These are phyloP conservation scores for Fusarium transvaalense DNA, from an alignment of 2,329 filamentous ascomycete species.

Conservation along the genomic window DNA sequence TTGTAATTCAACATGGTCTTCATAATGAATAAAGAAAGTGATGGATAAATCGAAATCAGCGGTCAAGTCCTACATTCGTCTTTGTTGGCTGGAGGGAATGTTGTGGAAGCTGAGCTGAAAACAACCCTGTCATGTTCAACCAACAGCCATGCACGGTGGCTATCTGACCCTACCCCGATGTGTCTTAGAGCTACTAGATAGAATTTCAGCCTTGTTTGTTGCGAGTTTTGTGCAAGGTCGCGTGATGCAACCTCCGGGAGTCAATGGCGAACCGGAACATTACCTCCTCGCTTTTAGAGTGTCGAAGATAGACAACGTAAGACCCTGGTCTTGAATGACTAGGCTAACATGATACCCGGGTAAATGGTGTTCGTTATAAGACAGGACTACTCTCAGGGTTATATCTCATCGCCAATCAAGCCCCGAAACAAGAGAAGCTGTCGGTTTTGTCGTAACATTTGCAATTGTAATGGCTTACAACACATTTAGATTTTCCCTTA, in stretches of 20 bases:
- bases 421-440: too few species aligned
- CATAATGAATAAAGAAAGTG: neutral
- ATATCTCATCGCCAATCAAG: too few species aligned
- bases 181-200: neutral
- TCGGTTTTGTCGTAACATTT: too few species aligned
- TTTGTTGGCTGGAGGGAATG: neutral
- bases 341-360: too few species aligned
- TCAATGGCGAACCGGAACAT: neutral
- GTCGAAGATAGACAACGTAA: too few species aligned
- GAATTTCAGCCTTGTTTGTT: neutral
- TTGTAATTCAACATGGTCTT: neutral
- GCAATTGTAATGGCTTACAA: too few species aligned
- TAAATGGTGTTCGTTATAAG: too few species aligned
- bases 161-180: neutral
- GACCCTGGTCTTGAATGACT: too few species aligned
- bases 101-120: constrained; percentile 5
- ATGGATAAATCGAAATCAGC: neutral
- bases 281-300: neutral
- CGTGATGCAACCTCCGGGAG: too few species aligned
- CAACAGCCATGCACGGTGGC: neutral
- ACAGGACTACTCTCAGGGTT: too few species aligned
- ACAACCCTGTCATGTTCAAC: neutral
- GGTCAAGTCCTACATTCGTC: neutral
- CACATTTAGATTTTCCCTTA: too few species aligned
- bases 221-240: too few species aligned